Evolutionary conservation across 1,284 basidiomycete genomes (phyloP).

Genomic region (Takashimella koratensis): DNA sequence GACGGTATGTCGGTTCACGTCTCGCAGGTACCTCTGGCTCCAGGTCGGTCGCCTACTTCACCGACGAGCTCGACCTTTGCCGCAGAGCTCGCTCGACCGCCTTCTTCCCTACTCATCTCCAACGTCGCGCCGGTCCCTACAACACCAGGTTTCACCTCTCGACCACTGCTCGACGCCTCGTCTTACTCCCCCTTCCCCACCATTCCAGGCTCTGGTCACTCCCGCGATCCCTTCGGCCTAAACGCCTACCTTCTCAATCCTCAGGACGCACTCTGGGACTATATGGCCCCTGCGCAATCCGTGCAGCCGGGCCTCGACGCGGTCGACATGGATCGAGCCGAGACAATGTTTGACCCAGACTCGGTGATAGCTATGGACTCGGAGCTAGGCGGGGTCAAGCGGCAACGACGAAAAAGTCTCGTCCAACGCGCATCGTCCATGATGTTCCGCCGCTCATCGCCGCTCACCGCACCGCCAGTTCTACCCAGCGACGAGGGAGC

Average conservation of each 20-base stretch:
- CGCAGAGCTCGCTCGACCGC: not conserved
- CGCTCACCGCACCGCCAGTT: slow-evolving; percentile 21
- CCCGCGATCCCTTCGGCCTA: slow-evolving; percentile 37
- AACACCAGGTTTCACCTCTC: not conserved
- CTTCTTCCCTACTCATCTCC: not conserved
- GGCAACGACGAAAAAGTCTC: not conserved
- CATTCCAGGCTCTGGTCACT: slow-evolving; percentile 20
- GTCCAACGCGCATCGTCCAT: not conserved
- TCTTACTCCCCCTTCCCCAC: slow-evolving; percentile 45
- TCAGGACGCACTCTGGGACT: slow-evolving; percentile 34
- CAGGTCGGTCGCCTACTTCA: not conserved
- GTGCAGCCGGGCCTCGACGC: not conserved
- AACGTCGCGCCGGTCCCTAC: not conserved
- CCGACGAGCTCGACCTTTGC: not conserved
- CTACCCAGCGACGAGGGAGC: slow-evolving; percentile 9
- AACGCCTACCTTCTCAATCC: slow-evolving; percentile 41
- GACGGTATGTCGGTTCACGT: not conserved
- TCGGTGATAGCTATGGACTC: not conserved
- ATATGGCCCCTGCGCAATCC: slow-evolving; percentile 21
- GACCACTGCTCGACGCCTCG: slow-evolving; percentile 18
- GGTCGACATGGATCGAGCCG: not conserved
- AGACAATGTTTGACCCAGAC: not conserved
- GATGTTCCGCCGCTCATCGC: slow-evolving; percentile 16
- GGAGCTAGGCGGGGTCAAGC: not conserved
- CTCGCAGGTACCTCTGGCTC: not conserved